Evolutionary conservation across 2,329 filamentous ascomycete genomes (phyloP).

Genomic region (Colletotrichum paranaense): DNA sequence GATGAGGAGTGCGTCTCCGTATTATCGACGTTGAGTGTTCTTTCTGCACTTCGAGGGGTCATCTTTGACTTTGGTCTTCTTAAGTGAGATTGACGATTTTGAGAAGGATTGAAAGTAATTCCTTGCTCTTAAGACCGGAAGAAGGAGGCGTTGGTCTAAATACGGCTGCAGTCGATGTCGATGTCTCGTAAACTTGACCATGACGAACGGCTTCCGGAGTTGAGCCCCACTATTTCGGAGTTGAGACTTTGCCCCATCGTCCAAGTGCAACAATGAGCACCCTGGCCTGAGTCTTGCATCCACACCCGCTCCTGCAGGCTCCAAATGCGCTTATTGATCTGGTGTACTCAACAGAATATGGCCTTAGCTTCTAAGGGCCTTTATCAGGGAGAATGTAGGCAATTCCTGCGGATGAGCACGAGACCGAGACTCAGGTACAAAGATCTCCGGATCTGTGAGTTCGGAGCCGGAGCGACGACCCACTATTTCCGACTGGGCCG

Average conservation of each 20-base stretch:
- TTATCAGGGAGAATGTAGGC: neutral
- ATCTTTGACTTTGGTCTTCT: neutral
- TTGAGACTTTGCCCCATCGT: neutral
- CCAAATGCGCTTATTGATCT: too few relatives aligned
- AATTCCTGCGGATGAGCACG: neutral
- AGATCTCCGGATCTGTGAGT: neutral
- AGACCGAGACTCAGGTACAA: neutral
- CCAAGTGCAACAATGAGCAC: neutral
- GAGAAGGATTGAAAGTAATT: too few relatives aligned
- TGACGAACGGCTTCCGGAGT: constrained; percentile 7
- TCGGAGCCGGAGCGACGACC: neutral
- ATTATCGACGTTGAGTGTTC: neutral
- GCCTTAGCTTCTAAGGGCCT: neutral
- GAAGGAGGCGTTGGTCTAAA: neutral
- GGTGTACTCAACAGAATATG: too few relatives aligned
- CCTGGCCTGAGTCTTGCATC: too few relatives aligned
- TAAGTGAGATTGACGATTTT: too few relatives aligned
- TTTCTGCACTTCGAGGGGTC: neutral
- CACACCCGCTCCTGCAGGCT: too few relatives aligned
- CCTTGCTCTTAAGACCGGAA: neutral
- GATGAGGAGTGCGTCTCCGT: neutral
- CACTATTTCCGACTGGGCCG: neutral
- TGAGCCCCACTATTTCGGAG: constrained; percentile 28
- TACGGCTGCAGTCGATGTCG: too few relatives aligned
- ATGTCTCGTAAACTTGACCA: neutral